Evolutionary conservation across 805 yeast species (phyloP), one percentile per base, ranked within the genome.

Genomic region (Lipomyces japonicus): DNA sequence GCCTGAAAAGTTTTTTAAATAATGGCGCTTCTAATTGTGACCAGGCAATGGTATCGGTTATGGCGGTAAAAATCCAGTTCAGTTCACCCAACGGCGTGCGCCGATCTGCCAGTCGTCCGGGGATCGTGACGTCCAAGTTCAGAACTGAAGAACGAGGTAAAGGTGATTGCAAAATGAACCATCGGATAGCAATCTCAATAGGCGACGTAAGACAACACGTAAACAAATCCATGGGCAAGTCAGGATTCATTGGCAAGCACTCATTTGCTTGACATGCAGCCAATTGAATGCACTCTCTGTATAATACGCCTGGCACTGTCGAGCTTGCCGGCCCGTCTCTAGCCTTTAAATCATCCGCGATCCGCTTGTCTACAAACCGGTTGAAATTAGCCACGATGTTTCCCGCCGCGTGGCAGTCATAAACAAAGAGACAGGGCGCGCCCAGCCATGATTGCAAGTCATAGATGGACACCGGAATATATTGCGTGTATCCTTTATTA

Each of bases 1-100:
- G 98, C 65, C 98, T 78, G 63, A 93, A 93, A 6, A 93, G 72
- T 52, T 90, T 77, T 63, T 90, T 91, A 73, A 93, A 93, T 26
- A 93, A 70, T 0, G 95, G 88, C 53, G 96, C 75, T 2, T 95
- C 88, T 32, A 93, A 69, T 2, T 90, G 79, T 0, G 96, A 87
- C 97, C 97, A 93, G 1, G 98, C 98, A 45, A 93, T 91, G 0
- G 97, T 91, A 67, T 93, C 98, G 2, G 97, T 91, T 35, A 93
- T 88, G 2, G 98, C 97, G 1, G 97, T 93, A 68, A 91, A 93
- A 30, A 93, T 91, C 97, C 97, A 93, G 66, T 88, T 89, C 47
- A 93, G 75, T 65, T 93, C 98, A 31, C 98, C 98, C 39, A 93
- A 70, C 0, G 97, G 97, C 0, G 97, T 93, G 55, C 96, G 75